A percentile compares a stretch with the other conserved stretches of the same genome.
phyloP scores from a whole-genome alignment of 805 yeast species.

The Ogataea philodendri region DNA sequence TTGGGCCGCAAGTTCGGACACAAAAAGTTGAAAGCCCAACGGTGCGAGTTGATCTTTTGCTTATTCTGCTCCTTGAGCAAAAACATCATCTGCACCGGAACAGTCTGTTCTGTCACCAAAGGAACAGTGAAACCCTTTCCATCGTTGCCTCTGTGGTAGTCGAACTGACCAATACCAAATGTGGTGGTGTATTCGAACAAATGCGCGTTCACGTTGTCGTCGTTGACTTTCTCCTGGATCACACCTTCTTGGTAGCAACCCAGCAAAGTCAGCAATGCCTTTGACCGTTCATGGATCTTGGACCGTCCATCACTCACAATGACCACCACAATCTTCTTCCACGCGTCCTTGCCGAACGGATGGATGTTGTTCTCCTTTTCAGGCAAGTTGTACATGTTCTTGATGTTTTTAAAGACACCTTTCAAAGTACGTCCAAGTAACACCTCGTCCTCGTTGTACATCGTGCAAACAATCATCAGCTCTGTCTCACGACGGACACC shows the following conservation, averaged over 20 bases:
- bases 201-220: conserved; percentile 77
- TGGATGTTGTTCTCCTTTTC: conserved; percentile 45
- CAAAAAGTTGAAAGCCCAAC: conserved; percentile 95
- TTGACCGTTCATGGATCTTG: conserved; percentile 73
- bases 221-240: conserved; percentile 87
- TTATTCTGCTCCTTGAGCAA: conserved; percentile 86
- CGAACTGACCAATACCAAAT: conserved; percentile 60
- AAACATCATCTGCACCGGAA: conserved; percentile 85
- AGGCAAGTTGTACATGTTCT: conserved; percentile 56
- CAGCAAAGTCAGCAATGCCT: conserved; percentile 74
- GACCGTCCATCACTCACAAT: conserved; percentile 89
- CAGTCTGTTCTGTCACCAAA: conserved; percentile 55
- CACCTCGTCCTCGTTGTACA: conserved; percentile 87
- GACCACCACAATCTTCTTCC: conserved; percentile 90
- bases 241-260: conserved; percentile 95
- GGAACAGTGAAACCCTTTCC: conserved; percentile 50
- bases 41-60: conserved; percentile 88
- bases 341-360: conserved; percentile 87
- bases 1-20: conserved; percentile 79
- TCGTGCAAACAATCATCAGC: conserved; percentile 80
- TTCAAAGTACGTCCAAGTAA: conserved; percentile 79
- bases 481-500: conserved; percentile 77
- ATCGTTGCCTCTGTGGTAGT: conserved; percentile 50
- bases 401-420: conserved; percentile 86
- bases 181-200: conserved; percentile 90